phyloP scores from a whole-genome alignment of 2,329 filamentous ascomycete genomes.

The Colletotrichum gigasporum region DNA sequence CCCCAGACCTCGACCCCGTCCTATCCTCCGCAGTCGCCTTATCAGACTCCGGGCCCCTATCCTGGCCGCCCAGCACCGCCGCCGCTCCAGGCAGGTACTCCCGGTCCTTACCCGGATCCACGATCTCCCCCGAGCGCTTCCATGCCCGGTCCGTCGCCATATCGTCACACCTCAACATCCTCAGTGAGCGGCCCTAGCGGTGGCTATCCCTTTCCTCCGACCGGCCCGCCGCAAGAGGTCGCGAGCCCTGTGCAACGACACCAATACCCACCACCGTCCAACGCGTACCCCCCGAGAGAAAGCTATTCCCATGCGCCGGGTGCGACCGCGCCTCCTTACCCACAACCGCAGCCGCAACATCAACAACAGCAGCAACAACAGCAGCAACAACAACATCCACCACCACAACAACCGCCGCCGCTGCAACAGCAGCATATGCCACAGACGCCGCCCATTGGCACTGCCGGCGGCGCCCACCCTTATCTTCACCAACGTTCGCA shows the following conservation, averaged over 20 bases:
- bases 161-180: constrained; percentile 59
- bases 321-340: constrained; percentile 42
- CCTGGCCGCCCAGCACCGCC: constrained; percentile 52
- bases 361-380: constrained; percentile 45
- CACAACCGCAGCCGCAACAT: constrained; percentile 39
- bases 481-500: constrained; percentile 60
- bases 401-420: constrained; percentile 36
- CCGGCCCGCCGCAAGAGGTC: constrained; percentile 51
- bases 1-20: constrained; percentile 36
- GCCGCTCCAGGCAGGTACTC: constrained; percentile 50
- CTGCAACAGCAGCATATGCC: constrained; percentile 46
- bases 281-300: constrained; percentile 55
- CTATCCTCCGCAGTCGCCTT: constrained; percentile 51
- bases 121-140: constrained; percentile 60
- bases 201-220: constrained; percentile 62
- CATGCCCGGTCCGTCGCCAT: constrained; percentile 56
- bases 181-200: constrained; percentile 50
- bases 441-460: constrained; percentile 55
- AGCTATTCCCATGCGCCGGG: constrained; percentile 53
- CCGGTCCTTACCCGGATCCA: constrained; percentile 54
- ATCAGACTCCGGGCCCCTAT: constrained; percentile 52
- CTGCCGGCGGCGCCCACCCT: constrained; percentile 46
- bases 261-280: constrained; percentile 58
- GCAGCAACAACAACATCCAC: constrained; percentile 48
- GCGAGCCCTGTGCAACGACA: constrained; percentile 62